Evolutionary conservation across 129 eudicot species (phyloP), one percentile per base, ranked within the genome.

Genomic region (Artemisia annua): DNA sequence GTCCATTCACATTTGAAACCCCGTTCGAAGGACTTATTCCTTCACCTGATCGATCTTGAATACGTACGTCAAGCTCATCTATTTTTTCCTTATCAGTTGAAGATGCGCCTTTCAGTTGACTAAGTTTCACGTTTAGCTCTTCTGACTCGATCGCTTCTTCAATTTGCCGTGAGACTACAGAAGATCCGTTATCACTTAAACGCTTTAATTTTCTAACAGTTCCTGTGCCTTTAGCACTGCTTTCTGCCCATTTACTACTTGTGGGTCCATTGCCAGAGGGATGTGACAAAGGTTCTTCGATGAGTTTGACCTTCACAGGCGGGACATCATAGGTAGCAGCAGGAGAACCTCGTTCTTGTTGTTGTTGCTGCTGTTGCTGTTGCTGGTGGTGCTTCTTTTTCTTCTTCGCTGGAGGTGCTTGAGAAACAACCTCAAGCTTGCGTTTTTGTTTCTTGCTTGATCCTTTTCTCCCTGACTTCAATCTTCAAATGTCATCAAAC

Each of bases 401-500:
- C 67, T 83, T 91, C 81, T 85, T 90, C 32, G 85, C 24, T 65
- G 79, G 93, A 44, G 87, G 48, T 62, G 46, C 53, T 48, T 74
- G 82, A 56, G 79, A 51, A 39, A 52, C 16, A 54, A 63, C 83
- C 17, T 55, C 81, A 70, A 24, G 30, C 77, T 86, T 94, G 68
- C 96, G 89, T 70, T 88, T 94, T 18, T 91, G 86, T 64, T 77
- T 85, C 46, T 79, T 81, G 48, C 83, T 65, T 20, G 83, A 67
- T 70, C 72, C 82, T 10, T 75, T 78, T 76, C 81, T 87, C 7
- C 88, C 90, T 4, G 90, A 66, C 70, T 58, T 67, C 83, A 84
- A 59, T 70, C 96, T 89, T 73, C 66, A 69, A 63, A 66, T 22
- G 19, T 16, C 49, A 59, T 2, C 64, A 67, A 66, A 66, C 69